phyloP scores from a whole-genome alignment of 305 asterid genomes.

The Solanum aculeatissimum region DNA sequence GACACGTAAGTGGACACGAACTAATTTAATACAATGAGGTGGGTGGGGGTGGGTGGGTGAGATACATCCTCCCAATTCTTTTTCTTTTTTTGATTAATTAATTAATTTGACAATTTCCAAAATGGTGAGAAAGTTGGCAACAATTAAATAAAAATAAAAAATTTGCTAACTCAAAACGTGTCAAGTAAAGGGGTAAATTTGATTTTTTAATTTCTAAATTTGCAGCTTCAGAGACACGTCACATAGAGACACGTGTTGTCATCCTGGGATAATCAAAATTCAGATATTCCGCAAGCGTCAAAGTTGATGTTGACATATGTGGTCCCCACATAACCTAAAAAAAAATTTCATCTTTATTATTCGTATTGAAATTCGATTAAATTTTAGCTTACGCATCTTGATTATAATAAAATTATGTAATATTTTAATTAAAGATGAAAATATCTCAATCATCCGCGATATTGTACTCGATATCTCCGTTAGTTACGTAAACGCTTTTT shows the following conservation, averaged over 20 bases:
- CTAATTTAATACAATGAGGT: neutral
- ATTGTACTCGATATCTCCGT: neutral
- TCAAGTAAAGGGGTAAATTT: neutral
- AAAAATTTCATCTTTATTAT: no score
- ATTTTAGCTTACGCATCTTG: neutral
- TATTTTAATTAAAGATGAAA: neutral
- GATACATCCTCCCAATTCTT: neutral
- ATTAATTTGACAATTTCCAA: neutral
- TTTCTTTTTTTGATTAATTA: neutral
- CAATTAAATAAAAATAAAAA: neutral
- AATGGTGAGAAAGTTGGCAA: neutral
- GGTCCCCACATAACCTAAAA: constrained; percentile 11
- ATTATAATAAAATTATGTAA: no score
- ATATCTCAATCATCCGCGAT: fast-evolving
- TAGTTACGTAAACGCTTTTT: constrained; percentile 11
- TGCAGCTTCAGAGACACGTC: constrained; percentile 35
- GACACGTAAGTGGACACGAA: neutral
- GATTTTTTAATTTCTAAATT: neutral
- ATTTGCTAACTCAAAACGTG: neutral
- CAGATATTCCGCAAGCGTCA: constrained; percentile 38
- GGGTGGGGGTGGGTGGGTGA: neutral
- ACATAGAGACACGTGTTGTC: constrained; percentile 28
- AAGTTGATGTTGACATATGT: constrained; percentile 19
- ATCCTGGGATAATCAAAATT: neutral
- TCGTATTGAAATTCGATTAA: neutral